Base-by-base conservation (phyloP, 2,329 filamentous ascomycete species). In the Hortaea sp. region DNA sequence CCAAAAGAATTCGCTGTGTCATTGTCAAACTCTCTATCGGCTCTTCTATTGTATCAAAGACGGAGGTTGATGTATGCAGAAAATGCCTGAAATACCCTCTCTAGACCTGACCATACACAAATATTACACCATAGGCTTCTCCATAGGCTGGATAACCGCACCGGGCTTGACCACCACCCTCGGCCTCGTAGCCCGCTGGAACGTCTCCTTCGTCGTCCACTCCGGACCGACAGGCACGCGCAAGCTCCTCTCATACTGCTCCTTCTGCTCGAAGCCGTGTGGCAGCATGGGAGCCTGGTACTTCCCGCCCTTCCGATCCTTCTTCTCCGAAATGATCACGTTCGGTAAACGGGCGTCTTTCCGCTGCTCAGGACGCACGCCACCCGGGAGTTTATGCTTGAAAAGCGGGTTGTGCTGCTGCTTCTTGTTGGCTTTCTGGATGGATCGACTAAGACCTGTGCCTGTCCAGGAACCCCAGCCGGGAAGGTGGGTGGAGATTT, bases 401-500 rank as follows among this genome's bases (percentile, higher is more conserved):
- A 55, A 61, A 3, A 86, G 66, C 60, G 82, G 79, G 12, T 78
- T 64, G 45, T 69, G 65, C 29, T 62, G 60, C 49, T 65, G 60
- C 30, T 62, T 56, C 58, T 74, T 71, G 59, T 84, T 81, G 55
- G 76, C 69, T 60, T 79, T 79, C 65, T 79, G 75, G 53, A 85
- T 78, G 50, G 77, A 78, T 56, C 79, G 82, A 64, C 79, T 84
- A 52, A 95, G 73, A 12, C 89, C 90, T 11, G 85, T 81, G 51
- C 92, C 92, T 5, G 85, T 78, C 92, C 92, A 95, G 59, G 76
- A 82, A 53, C 92, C 92, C 92, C 92, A 98, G 40, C 92, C 92
- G 0, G 88, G 88, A 5, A 98, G 75, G n/a, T 85, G 85, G 54
- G 84, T 84, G 63, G 90, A 88, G 29, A 88, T 69, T 46, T 87